Evolutionary conservation across 2,329 filamentous ascomycete species (phyloP).

Genomic region (Helicocarpus griseus): DNA sequence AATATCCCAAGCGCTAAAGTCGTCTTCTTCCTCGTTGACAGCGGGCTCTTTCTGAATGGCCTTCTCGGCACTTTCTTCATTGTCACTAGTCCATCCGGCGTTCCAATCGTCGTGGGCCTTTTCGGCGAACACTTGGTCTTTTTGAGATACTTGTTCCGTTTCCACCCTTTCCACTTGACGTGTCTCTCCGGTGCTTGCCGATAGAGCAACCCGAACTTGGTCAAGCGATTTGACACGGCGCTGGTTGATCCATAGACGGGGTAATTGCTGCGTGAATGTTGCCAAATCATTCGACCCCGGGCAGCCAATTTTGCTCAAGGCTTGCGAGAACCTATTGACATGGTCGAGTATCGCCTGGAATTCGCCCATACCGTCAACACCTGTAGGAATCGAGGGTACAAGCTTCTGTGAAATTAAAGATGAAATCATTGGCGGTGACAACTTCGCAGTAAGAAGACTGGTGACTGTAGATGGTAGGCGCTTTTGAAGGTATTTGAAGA

Average conservation of each 20-base stretch:
- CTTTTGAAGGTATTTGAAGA: conserved; percentile 43
- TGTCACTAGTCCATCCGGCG: conserved; percentile 59
- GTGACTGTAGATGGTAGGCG: conserved; percentile 41
- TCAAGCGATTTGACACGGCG: conserved; percentile 72
- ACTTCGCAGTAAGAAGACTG: conserved; percentile 51
- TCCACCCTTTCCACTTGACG: conserved; percentile 74
- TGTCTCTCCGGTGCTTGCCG: conserved; percentile 55
- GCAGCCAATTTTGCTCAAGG: conserved; percentile 55
- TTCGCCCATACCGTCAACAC: conserved; percentile 57
- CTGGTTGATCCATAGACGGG: conserved; percentile 75
- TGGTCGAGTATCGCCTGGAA: conserved; percentile 64
- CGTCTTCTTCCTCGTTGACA: conserved; percentile 27
- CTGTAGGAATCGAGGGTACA: conserved; percentile 63
- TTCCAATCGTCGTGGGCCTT: conserved; percentile 60
- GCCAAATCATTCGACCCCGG: conserved; percentile 52
- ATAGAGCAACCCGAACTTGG: conserved; percentile 59
- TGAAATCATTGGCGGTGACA: conserved; percentile 60
- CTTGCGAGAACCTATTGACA: conserved; percentile 54
- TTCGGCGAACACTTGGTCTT: conserved; percentile 55
- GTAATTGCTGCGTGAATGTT: conserved; percentile 72
- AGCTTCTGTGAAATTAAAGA: conserved; percentile 67
- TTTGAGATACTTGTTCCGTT: conserved; percentile 64
- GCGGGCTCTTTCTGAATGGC: conserved; percentile 9
- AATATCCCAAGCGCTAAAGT: conserved; percentile 43
- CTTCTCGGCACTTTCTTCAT: conserved; percentile 31